A percentile compares a stretch with the other conserved stretches of the same genome.
phyloP scores from a whole-genome alignment of 148 eudicot species.

The Rhododendron ferrugineum region DNA sequence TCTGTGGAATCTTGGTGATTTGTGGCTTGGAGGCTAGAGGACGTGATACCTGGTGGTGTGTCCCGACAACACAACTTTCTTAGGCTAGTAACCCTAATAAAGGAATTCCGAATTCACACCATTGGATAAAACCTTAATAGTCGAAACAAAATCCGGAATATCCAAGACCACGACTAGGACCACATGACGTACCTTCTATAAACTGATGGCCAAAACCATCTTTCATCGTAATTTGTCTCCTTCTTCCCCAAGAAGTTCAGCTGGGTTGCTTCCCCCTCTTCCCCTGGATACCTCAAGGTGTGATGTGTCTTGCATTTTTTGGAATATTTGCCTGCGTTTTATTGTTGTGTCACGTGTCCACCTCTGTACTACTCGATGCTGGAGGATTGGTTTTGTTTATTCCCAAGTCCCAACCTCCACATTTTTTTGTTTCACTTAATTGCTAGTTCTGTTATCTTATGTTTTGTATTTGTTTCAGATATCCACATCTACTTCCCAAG shows the following conservation, averaged over 20 bases:
- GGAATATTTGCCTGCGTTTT: neutral
- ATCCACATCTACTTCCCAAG: constrained; percentile 87
- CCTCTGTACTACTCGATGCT: neutral
- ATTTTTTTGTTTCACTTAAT: constrained; percentile 4
- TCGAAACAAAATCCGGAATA: neutral
- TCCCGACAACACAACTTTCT: neutral
- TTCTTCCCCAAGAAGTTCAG: neutral
- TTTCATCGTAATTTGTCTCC: neutral
- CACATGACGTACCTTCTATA: neutral
- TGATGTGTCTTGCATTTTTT: neutral
- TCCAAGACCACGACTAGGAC: neutral
- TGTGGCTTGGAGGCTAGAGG: neutral
- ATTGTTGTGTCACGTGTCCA: neutral
- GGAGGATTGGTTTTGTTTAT: neutral
- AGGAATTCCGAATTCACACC: neutral
- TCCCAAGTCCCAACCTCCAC: neutral
- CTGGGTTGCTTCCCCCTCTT: neutral
- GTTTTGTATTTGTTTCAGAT: constrained; percentile 43
- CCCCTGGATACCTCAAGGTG: neutral
- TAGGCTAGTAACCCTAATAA: neutral
- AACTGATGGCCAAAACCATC: neutral
- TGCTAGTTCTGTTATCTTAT: neutral
- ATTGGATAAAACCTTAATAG: neutral
- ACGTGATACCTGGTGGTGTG: neutral
- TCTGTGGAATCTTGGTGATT: neutral